Evolutionary conservation across 1,284 basidiomycete genomes (phyloP).

Genomic region (Ceratobasidium sp.): DNA sequence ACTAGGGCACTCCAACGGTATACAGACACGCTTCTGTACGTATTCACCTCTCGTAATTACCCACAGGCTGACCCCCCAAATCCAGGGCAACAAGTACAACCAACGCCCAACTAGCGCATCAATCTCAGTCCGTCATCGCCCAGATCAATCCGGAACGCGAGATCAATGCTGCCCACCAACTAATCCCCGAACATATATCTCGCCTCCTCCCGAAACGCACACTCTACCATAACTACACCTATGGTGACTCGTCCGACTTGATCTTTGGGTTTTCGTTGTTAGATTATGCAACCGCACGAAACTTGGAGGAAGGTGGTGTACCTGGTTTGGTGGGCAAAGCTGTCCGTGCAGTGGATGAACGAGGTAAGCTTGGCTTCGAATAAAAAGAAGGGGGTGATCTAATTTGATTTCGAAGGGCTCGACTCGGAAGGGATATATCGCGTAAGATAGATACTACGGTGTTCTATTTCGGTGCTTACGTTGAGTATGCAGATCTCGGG

Average conservation of each 20-base stretch:
- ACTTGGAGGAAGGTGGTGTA: constrained; percentile 77
- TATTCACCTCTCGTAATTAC: constrained; percentile 15
- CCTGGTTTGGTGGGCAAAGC: constrained; percentile 90
- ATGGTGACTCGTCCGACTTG: constrained; percentile 89
- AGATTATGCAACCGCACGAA: constrained; percentile 91
- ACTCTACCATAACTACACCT: constrained; percentile 82
- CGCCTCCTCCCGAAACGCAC: constrained; percentile 72
- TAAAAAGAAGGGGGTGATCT: neutral
- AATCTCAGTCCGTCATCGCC: constrained; percentile 69
- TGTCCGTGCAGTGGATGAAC: constrained; percentile 84
- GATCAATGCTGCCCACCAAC: constrained; percentile 66
- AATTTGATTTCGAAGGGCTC: constrained; percentile 62
- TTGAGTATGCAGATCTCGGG: constrained; percentile 74
- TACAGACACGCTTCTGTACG: constrained; percentile 80
- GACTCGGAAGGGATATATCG: constrained; percentile 89
- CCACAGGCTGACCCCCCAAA: constrained; percentile 1
- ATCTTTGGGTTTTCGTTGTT: constrained; percentile 93
- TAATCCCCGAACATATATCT: constrained; percentile 70
- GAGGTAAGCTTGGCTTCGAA: constrained; percentile 55
- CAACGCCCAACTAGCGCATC: constrained; percentile 73
- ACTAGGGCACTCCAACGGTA: constrained; percentile 77
- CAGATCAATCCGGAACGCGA: constrained; percentile 79
- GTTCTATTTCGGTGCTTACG: constrained; percentile 14
- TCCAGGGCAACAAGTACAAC: constrained; percentile 74
- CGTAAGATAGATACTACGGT: constrained; percentile 59